A percentile compares a stretch with the other conserved stretches of the same genome.
phyloP scores from a whole-genome alignment of 371 early-diverging fungal species.

The Actinomortierella ambigua region DNA sequence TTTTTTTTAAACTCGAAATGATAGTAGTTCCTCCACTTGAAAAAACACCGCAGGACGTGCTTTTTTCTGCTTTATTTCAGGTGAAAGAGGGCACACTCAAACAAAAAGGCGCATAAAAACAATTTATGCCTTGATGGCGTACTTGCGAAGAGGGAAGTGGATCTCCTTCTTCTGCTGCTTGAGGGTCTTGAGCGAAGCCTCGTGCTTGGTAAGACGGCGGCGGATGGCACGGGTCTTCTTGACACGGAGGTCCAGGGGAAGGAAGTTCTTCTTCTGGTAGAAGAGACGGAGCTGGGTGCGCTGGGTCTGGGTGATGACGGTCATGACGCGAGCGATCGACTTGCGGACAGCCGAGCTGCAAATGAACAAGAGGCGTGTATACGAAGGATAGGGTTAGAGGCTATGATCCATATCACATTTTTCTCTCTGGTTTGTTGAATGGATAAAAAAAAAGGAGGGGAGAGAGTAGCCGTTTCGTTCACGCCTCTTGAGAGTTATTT shows the following conservation, averaged over 20 bases:
- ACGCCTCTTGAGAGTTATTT: no score
- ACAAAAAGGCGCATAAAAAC: neutral
- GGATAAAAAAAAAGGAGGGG: neutral
- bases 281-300: conserved; percentile 80
- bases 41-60: no score
- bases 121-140: conserved; percentile 83
- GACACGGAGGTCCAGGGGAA: conserved; percentile 90
- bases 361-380: neutral
- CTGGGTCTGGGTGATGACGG: conserved; percentile 90
- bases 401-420: no score
- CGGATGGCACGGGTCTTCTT: conserved; percentile 98
- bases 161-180: conserved; percentile 81
- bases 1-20: no score
- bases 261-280: conserved; percentile 91
- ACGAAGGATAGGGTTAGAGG: conserved; percentile 4
- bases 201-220: conserved; percentile 83
- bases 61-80: no score
- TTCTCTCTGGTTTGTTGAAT: neutral
- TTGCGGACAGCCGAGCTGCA: conserved; percentile 81
- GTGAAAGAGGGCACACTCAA: no score
- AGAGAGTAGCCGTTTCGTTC: no score
- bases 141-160: conserved; percentile 88
- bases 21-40: no score
- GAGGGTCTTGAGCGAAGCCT: conserved; percentile 71
- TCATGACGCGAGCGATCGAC: conserved; percentile 90